phyloP scores from a whole-genome alignment of 805 yeast genomes.

The Grigorovia humatica region DNA sequence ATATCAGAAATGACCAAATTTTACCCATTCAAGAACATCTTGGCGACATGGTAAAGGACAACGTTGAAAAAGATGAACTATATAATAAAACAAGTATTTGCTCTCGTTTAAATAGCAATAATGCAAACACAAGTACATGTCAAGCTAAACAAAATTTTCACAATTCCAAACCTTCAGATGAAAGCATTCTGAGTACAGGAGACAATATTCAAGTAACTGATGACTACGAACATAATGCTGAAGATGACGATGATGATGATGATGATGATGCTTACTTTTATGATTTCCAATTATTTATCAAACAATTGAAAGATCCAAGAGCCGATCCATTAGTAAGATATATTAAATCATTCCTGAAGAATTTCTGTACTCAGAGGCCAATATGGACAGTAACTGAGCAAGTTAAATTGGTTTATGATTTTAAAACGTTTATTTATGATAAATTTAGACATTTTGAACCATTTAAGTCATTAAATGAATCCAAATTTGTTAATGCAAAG shows the following conservation, averaged over 20 bases:
- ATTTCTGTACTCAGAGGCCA: constrained; percentile 47
- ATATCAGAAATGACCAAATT: background rate
- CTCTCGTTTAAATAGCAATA: too few relatives aligned
- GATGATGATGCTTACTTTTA: constrained; percentile 30
- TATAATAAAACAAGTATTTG: too few relatives aligned
- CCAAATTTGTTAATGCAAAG: constrained; percentile 56
- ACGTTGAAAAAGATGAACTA: too few relatives aligned
- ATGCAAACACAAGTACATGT: too few relatives aligned
- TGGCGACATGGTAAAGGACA: background rate
- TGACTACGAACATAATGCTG: background rate
- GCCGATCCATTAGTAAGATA: constrained; percentile 89
- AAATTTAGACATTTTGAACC: constrained; percentile 60
- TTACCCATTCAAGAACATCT: background rate
- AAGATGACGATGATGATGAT: background rate
- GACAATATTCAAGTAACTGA: too few relatives aligned
- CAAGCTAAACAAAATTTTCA: too few relatives aligned
- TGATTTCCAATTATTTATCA: constrained; percentile 75
- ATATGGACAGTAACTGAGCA: constrained; percentile 73
- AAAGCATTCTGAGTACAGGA: too few relatives aligned
- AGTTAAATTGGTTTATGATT: constrained; percentile 64
- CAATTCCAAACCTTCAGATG: too few relatives aligned
- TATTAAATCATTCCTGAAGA: constrained; percentile 70
- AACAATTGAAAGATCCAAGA: constrained; percentile 54
- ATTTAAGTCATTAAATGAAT: constrained; percentile 53
- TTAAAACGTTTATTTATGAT: constrained; percentile 57